Conservation (phyloP, 208 protist genomes). For the Herpetomonas samuelpessoai region DNA sequence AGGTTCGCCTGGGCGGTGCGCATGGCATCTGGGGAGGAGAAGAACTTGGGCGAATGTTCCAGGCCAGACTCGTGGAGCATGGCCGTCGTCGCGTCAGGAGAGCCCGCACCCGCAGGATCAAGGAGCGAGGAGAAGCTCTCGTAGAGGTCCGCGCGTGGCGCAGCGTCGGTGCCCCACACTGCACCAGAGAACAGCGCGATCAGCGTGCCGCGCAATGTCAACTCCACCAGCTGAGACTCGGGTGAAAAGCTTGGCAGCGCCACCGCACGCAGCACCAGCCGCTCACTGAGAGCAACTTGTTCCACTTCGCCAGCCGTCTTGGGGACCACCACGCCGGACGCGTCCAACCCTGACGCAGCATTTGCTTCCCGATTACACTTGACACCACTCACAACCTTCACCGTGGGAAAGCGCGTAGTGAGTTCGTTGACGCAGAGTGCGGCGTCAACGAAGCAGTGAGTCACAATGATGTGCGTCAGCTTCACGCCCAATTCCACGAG, state of each 20-base stretch:
- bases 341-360: no score
- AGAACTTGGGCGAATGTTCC: neutral
- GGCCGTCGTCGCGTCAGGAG: neutral
- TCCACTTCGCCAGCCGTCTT: neutral
- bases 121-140: conserved; percentile 9
- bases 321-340: neutral
- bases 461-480: conserved; percentile 46
- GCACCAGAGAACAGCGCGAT: conserved; percentile 60
- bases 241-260: conserved; percentile 64
- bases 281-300: conserved; percentile 11
- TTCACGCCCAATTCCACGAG: conserved; percentile 26
- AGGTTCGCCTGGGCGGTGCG: conserved; percentile 37
- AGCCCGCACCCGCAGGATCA: neutral
- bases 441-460: conserved; percentile 73
- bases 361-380: no score
- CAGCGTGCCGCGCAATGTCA: conserved; percentile 27
- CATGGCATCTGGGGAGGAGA: conserved; percentile 7
- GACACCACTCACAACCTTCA: conserved; percentile 25
- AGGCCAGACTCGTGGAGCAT: conserved; percentile 1
- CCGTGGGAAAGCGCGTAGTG: conserved; percentile 13
- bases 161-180: conserved; percentile 49
- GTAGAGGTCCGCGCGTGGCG: conserved; percentile 47
- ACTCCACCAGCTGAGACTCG: conserved; percentile 63
- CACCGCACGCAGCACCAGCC: conserved; percentile 28
- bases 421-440: conserved; percentile 40